Conservation (phyloP, 495 filamentous ascomycete genomes). For the Parachaetomium inaequale region DNA sequence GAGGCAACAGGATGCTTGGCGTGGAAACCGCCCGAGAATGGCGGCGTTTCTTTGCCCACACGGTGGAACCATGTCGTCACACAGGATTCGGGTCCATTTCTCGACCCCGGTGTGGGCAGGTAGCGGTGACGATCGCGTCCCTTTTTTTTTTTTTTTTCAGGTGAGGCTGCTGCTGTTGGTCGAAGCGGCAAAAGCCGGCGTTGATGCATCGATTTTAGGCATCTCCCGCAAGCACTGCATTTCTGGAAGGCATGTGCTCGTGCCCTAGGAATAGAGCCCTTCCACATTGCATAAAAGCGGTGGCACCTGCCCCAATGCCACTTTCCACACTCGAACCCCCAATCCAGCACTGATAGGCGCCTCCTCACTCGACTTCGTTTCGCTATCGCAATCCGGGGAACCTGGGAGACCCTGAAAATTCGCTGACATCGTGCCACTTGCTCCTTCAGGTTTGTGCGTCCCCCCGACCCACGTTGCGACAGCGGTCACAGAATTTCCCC, state of each 20-base stretch:
- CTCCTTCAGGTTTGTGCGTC: not conserved
- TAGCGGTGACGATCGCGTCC: not conserved
- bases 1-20: slow-evolving; percentile 3
- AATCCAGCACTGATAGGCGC: not conserved
- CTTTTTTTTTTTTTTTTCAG: not conserved
- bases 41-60: not conserved
- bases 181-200: too few relatives aligned
- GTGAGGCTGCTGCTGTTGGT: too few relatives aligned
- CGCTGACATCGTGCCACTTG: not conserved
- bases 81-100: not conserved
- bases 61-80: slow-evolving; percentile 10
- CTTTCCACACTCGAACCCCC: not conserved
- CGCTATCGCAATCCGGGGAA: not conserved
- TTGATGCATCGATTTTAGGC: too few relatives aligned
- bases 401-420: not conserved
- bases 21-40: slow-evolving; percentile 1
- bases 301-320: slow-evolving; percentile 3
- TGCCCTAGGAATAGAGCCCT: not conserved
- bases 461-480: not conserved
- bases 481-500: not conserved
- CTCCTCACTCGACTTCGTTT: not conserved
- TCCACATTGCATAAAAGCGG: not conserved
- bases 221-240: too few relatives aligned
- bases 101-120: not conserved
- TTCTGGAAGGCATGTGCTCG: not conserved